Percentiles rank a stretch among this genome's conserved stretches.
These are phyloP conservation scores for Colletotrichum caudatum DNA, from an alignment of 2,329 filamentous ascomycete species.

Conservation along the genomic window DNA sequence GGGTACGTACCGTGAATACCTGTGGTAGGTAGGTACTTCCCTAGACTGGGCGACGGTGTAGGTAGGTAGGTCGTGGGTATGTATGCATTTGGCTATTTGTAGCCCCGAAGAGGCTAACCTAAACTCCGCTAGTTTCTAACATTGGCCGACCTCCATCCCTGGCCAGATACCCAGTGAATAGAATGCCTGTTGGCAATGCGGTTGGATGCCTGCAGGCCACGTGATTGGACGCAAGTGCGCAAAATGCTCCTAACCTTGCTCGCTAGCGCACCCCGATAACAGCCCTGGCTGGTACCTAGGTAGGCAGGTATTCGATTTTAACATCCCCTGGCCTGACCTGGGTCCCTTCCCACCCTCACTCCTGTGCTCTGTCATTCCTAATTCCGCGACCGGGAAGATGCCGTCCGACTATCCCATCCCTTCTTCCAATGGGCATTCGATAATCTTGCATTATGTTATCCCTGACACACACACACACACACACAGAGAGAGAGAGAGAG, in stretches of 20 bases:
- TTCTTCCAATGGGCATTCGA: neutral
- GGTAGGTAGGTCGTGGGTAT: too few relatives aligned
- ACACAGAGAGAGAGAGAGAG: too few relatives aligned
- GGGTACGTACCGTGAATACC: too few relatives aligned
- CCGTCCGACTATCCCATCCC: neutral
- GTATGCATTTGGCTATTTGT: neutral
- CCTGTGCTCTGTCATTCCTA: neutral
- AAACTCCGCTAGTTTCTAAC: neutral
- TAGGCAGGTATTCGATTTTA: neutral
- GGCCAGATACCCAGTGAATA: neutral
- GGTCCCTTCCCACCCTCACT: neutral
- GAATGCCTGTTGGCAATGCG: neutral
- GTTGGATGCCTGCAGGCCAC: neutral
- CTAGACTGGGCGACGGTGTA: too few relatives aligned
- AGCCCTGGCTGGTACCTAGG: neutral
- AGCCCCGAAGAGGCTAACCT: neutral
- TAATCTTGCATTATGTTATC: neutral
- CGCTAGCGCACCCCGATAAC: conserved; percentile 30
- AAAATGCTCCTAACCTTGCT: conserved; percentile 13
- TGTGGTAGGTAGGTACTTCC: neutral
- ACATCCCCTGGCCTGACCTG: neutral
- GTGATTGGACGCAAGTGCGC: conserved; percentile 32
- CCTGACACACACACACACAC: neutral
- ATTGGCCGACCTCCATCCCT: neutral
- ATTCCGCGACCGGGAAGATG: neutral